Evolutionary conservation across 164 flowering plant species (phyloP).

Genomic region (Berberis vulgaris): DNA sequence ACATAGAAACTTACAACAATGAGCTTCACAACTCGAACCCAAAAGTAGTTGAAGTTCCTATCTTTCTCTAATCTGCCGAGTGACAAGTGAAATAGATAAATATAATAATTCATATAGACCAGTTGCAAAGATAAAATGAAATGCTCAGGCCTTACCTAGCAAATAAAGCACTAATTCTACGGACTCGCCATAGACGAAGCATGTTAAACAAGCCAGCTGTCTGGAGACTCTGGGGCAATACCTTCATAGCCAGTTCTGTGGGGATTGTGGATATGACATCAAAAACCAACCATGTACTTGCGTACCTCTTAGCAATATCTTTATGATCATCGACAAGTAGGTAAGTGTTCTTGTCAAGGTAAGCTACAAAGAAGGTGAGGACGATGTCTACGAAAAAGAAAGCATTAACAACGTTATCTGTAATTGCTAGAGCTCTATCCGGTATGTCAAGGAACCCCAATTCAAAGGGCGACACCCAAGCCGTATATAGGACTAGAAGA

Average conservation of each 20-base stretch:
- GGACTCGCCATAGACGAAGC: constrained; percentile 98
- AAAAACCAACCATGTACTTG: constrained; percentile 55
- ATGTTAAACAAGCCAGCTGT: constrained; percentile 75
- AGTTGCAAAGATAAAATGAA: not conserved
- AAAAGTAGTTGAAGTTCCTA: constrained; percentile 4
- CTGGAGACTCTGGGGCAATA: constrained; percentile 35
- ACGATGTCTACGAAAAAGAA: constrained; percentile 82
- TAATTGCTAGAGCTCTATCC: constrained; percentile 32
- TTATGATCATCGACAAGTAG: constrained; percentile 56
- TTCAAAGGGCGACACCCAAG: constrained; percentile 96
- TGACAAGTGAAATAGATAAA: constrained; percentile 2
- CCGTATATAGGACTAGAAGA: constrained; percentile 65
- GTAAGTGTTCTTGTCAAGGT: constrained; percentile 57
- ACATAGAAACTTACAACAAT: constrained; percentile 53
- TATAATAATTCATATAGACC: too few relatives aligned
- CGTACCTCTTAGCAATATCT: constrained; percentile 71
- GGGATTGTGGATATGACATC: constrained; percentile 91
- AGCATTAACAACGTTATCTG: constrained; percentile 81
- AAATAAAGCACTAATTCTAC: constrained; percentile 82
- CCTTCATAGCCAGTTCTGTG: constrained; percentile 51
- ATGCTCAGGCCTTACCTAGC: constrained; percentile 39
- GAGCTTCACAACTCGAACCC: constrained; percentile 72
- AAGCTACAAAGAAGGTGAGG: constrained; percentile 87
- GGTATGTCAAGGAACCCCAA: constrained; percentile 68
- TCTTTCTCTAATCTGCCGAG: constrained; percentile 82